Conservation (phyloP, 768 basidiomycete genomes). For the Boletellus emodensis region DNA sequence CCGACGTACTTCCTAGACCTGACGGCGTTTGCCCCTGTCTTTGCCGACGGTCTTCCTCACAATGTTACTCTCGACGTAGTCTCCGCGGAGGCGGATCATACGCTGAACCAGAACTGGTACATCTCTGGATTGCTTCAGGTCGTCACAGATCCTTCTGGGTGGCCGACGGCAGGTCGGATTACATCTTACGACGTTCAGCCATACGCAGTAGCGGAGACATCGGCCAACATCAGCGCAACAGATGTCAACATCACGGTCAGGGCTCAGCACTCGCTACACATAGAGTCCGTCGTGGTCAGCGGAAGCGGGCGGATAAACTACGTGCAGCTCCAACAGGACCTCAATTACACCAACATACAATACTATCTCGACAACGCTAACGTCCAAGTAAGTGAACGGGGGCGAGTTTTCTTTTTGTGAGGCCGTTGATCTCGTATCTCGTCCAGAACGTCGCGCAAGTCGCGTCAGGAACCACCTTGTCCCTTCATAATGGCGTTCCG, state of each 20-base stretch:
- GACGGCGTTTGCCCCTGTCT: conserved; percentile 69
- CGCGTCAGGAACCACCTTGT: conserved; percentile 43
- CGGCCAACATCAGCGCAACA: conserved; percentile 39
- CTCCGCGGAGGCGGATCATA: conserved; percentile 62
- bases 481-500: conserved; percentile 46
- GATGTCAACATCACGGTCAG: conserved; percentile 60
- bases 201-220: conserved; percentile 50
- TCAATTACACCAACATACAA: conserved; percentile 61
- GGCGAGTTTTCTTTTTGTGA: neutral
- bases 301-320: conserved; percentile 56
- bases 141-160: conserved; percentile 56
- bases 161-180: conserved; percentile 67
- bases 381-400: conserved; percentile 32
- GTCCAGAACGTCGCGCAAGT: conserved; percentile 47
- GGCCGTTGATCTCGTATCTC: neutral
- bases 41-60: conserved; percentile 67
- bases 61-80: conserved; percentile 69
- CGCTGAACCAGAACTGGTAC: conserved; percentile 75
- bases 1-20: conserved; percentile 77
- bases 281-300: conserved; percentile 57
- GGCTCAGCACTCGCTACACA: conserved; percentile 53
- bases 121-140: conserved; percentile 69
- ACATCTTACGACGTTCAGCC: conserved; percentile 52
- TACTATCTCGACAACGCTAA: conserved; percentile 47
- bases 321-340: conserved; percentile 59